Base-by-base conservation (phyloP, 2,329 filamentous ascomycete genomes). In the Aspergillus candidus region DNA sequence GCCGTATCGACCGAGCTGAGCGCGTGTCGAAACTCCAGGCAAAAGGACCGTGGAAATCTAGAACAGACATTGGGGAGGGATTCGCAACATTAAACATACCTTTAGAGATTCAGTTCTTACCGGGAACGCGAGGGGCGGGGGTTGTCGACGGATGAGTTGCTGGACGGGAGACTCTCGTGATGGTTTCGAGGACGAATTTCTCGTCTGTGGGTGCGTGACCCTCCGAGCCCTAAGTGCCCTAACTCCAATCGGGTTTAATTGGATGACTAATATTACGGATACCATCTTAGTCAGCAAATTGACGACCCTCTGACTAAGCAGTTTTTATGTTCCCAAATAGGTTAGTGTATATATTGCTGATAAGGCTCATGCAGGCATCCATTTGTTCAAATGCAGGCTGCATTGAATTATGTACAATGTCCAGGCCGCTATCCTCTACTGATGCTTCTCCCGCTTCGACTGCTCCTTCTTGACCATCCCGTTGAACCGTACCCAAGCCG, bases 401-500 rank as follows among this genome's bases (percentile, higher is more conserved):
- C 8, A 27, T 6, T 10, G 7, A 10, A 27, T 27, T 27, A 27
- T 31, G 32, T 36, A 17, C 15, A 10, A n/a, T n/a, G 42, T 17
- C 15, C 15, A 15, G 13, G 31, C 7, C 14, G n/a, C 32, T 30
- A 10, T 11, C 27, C 36, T 33, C 47, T 50, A 59, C 46, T 54
- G 50, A 38, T 45, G 55, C 52, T 60, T 56, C 41, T 48, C 53
- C 44, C 38, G 60, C 57, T 64, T 66, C 48, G 51, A 58, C 49
- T 57, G 55, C 58, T 69, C 68, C 56, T 60, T 55, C 54, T 56
- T 56, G n/a, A 75, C 70, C 44, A 73, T 49, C 12, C 56, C 51
- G 51, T 71, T 66, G 48, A 76, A 72, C 41, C 77, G 71, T 57
- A 60, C 54, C 50, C 72, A 73, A 4, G 70, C 60, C 17, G 72